These are phyloP conservation scores for Spiromastix sp. DNA, from an alignment of 2,329 filamentous ascomycete genomes.

Conservation along the genomic window DNA sequence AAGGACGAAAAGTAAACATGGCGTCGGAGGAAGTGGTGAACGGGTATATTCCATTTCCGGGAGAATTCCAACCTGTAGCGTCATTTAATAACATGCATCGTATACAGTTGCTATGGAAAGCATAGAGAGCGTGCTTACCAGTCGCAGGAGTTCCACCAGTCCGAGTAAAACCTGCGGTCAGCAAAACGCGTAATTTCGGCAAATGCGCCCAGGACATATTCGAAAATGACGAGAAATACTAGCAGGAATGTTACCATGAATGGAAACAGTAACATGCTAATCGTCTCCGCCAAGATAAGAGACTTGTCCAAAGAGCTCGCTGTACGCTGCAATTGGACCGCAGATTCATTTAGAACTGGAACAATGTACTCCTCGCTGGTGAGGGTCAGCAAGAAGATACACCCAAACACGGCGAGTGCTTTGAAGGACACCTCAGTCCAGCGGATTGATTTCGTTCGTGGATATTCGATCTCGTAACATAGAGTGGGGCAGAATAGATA, in stretches of 20 bases:
- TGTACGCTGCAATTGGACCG: slow-evolving; percentile 39
- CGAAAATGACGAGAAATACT: slow-evolving; percentile 96
- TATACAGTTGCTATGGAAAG: slow-evolving; percentile 46
- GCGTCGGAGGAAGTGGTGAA: slow-evolving; percentile 86
- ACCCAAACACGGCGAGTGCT: slow-evolving; percentile 81
- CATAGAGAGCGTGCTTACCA: slow-evolving; percentile 23
- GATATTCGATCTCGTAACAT: slow-evolving; percentile 96
- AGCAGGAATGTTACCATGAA: slow-evolving; percentile 95
- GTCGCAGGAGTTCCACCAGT: slow-evolving; percentile 56
- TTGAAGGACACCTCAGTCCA: slow-evolving; percentile 79
- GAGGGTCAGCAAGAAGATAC: slow-evolving; percentile 87
- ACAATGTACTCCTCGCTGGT: slow-evolving; percentile 93
- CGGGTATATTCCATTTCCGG: slow-evolving; percentile 94
- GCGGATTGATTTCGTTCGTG: slow-evolving; percentile 61
- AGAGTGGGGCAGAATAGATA: slow-evolving; percentile 87
- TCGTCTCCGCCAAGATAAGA: slow-evolving; percentile 78
- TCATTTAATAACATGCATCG: slow-evolving; percentile 3
- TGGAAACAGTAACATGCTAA: slow-evolving; percentile 84
- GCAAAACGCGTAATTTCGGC: slow-evolving; percentile 90
- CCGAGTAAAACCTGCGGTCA: slow-evolving; percentile 83
- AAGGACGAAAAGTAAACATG: slow-evolving; percentile 85
- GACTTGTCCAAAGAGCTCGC: slow-evolving; percentile 52
- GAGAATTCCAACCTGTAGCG: slow-evolving; percentile 75
- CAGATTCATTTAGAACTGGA: slow-evolving; percentile 70
- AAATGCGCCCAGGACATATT: slow-evolving; percentile 89